These are phyloP conservation scores for Globisporangium okanoganense DNA, from an alignment of 352 stramenopile species.

Conservation along the genomic window DNA sequence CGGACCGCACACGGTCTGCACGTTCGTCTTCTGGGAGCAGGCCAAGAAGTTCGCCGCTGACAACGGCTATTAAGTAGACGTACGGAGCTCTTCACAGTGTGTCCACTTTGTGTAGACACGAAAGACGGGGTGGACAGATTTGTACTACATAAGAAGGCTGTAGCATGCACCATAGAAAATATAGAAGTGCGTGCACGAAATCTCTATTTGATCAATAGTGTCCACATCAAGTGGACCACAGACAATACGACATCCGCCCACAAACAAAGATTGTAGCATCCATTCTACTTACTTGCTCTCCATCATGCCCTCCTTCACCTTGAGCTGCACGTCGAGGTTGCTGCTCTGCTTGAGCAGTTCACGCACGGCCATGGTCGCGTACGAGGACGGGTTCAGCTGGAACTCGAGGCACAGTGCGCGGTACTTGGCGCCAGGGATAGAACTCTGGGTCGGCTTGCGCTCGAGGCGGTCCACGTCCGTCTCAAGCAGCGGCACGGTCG, in stretches of 20 bases:
- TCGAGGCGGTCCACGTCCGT: constrained; percentile 90
- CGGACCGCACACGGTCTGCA: constrained; percentile 83
- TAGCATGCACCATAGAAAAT: background rate
- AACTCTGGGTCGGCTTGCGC: constrained; percentile 28
- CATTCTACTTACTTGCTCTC: constrained; percentile 10
- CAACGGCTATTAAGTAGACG: constrained; percentile 47
- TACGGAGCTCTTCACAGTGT: background rate
- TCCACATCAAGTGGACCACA: no score
- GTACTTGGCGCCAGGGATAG: constrained; percentile 56
- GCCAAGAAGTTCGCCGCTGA: constrained; percentile 65
- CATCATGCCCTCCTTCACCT: constrained; percentile 13
- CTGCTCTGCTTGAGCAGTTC: constrained; percentile 95
- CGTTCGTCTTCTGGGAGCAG: constrained; percentile 86
- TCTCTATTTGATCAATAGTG: background rate
- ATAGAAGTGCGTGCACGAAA: background rate
- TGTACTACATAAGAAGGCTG: background rate
- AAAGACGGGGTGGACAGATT: background rate
- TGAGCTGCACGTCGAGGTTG: constrained; percentile 52
- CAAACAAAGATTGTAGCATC: background rate
- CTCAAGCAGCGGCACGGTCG: constrained; percentile 87
- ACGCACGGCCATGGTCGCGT: constrained; percentile 94
- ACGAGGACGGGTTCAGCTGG: constrained; percentile 85
- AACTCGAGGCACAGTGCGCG: constrained; percentile 81
- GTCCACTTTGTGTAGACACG: background rate
- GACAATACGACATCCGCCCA: no score